Evolutionary conservation across 2,329 filamentous ascomycete genomes (phyloP).

Genomic region (Trichoderma atroviride): DNA sequence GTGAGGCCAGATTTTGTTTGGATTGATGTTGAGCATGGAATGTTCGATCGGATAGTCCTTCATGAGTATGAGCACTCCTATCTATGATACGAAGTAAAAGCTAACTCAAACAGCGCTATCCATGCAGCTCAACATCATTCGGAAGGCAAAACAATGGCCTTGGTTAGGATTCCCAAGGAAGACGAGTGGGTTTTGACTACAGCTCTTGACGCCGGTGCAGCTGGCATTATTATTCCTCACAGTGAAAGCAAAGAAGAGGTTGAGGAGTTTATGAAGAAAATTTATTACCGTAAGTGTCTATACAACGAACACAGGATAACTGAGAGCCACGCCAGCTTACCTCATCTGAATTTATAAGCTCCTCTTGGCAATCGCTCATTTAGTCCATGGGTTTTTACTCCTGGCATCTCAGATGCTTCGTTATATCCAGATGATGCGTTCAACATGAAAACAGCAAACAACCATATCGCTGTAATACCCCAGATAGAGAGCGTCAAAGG

Average conservation of each 20-base stretch:
- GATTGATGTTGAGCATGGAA: slow-evolving; percentile 24
- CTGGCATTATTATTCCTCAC: slow-evolving; percentile 17
- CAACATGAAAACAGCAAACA: slow-evolving; percentile 17
- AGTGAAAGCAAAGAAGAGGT: slow-evolving; percentile 16
- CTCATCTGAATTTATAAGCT: not conserved
- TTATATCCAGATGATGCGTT: slow-evolving; percentile 17
- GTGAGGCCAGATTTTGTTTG: slow-evolving; percentile 16
- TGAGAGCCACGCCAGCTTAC: not conserved
- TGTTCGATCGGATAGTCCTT: slow-evolving; percentile 16
- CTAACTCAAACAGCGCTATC: slow-evolving; percentile 6
- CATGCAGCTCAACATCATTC: slow-evolving; percentile 21
- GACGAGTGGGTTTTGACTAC: slow-evolving; percentile 17
- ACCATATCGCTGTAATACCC: not conserved
- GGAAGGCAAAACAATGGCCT: slow-evolving; percentile 10
- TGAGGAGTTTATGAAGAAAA: slow-evolving; percentile 6
- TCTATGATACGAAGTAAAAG: too few relatives aligned
- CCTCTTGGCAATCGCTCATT: slow-evolving; percentile 15
- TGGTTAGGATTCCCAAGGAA: slow-evolving; percentile 3
- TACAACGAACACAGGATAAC: not conserved
- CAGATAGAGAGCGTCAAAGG: slow-evolving; percentile 22
- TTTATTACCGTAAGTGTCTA: slow-evolving; percentile 11
- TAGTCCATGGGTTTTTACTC: slow-evolving; percentile 23
- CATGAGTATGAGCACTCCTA: slow-evolving; percentile 1
- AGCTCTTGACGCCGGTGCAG: slow-evolving; percentile 15
- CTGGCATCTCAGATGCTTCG: slow-evolving; percentile 18